Conservation (phyloP, 148 eudicot species). For the Rhododendron molle region DNA sequence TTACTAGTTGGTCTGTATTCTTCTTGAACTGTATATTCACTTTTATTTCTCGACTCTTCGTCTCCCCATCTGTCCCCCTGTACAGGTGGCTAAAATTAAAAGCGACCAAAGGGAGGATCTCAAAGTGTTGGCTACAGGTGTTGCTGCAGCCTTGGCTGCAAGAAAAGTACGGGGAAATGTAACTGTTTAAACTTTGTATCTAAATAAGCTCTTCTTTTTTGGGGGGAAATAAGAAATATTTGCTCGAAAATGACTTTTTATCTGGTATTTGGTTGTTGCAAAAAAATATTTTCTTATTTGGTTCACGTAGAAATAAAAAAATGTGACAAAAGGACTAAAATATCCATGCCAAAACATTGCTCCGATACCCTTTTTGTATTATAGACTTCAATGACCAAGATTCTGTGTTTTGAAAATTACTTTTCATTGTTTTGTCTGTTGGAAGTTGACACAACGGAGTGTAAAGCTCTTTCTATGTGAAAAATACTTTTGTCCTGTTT, state of each 20-base stretch:
- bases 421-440: no score
- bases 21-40: not conserved
- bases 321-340: not conserved
- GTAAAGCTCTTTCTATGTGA: not conserved
- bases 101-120: conserved; percentile 96
- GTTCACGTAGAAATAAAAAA: not conserved
- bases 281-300: not conserved
- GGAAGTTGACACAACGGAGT: no score
- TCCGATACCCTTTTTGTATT: not conserved
- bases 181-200: not conserved
- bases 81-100: conserved; percentile 92
- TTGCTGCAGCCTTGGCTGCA: conserved; percentile 95
- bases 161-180: conserved; percentile 54
- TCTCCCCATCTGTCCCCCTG: not conserved
- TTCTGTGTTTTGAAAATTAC: not conserved
- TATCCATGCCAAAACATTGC: not conserved
- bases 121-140: conserved; percentile 96
- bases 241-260: not conserved
- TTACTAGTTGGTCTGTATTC: not conserved
- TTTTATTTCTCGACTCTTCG: not conserved
- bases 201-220: not conserved
- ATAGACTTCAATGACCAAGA: not conserved
- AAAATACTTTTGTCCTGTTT: not conserved
- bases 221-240: not conserved
- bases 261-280: not conserved